Evolutionary conservation across 192 early-diverging fungal species (phyloP).

Genomic region (Phlyctochytrium planicorne): DNA sequence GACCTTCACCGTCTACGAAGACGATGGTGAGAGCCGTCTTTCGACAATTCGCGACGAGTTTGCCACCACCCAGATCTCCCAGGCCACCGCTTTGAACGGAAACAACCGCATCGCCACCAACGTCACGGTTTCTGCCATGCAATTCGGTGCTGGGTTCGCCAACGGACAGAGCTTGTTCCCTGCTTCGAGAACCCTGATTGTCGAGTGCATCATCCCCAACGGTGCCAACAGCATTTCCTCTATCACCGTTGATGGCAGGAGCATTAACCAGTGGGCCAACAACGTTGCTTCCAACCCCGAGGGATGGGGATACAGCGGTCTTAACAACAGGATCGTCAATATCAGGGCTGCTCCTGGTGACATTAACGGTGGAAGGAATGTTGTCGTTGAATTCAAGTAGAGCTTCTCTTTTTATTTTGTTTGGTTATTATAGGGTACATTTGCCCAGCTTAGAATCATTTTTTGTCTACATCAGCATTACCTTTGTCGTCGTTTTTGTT

Average conservation of each 20-base stretch:
- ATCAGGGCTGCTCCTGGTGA: background rate
- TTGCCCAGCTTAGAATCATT: no score
- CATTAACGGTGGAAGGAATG: background rate
- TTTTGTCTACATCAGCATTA: no score
- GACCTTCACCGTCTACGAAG: background rate
- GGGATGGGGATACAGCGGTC: background rate
- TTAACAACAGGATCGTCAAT: background rate
- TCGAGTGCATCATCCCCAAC: background rate
- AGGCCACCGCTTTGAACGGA: background rate
- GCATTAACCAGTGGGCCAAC: background rate
- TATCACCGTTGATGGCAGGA: background rate
- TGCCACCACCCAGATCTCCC: background rate
- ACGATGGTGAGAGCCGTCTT: background rate
- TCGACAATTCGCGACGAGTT: background rate
- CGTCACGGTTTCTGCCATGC: background rate
- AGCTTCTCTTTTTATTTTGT: no score
- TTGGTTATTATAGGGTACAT: no score
- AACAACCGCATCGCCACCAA: background rate
- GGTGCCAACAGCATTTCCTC: background rate
- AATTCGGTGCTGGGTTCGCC: background rate
- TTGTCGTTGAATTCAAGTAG: background rate
- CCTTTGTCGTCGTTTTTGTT: no score
- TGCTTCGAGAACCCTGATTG: background rate
- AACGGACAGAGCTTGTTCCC: background rate
- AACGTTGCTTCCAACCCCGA: background rate